Evolutionary conservation across 2,329 filamentous ascomycete genomes (phyloP).

Genomic region (Colletotrichum acutatum): DNA sequence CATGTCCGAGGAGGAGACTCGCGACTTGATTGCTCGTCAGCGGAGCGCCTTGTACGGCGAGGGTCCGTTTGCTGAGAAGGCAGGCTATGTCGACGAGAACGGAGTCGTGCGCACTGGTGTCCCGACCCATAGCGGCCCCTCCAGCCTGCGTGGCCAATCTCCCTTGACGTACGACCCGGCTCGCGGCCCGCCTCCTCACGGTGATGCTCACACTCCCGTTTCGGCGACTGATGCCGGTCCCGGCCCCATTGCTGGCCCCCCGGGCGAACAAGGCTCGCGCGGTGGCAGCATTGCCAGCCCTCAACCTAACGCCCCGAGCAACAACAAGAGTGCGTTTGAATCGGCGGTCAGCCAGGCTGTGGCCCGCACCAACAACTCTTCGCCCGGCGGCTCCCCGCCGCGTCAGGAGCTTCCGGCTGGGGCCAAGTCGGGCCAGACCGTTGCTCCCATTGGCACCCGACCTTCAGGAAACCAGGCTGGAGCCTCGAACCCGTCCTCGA

Average conservation of each 20-base stretch:
- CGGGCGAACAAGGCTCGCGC: slow-evolving; percentile 70
- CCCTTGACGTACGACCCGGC: slow-evolving; percentile 77
- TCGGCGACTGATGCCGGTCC: slow-evolving; percentile 49
- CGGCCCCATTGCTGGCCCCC: slow-evolving; percentile 59
- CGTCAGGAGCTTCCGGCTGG: slow-evolving; percentile 69
- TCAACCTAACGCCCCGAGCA: slow-evolving; percentile 71
- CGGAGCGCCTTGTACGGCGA: slow-evolving; percentile 94
- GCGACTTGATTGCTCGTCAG: slow-evolving; percentile 95
- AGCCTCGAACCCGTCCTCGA: slow-evolving; percentile 62
- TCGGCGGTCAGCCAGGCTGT: slow-evolving; percentile 74
- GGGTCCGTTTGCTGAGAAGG: slow-evolving; percentile 73
- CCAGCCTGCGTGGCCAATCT: slow-evolving; percentile 78
- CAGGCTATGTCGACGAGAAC: slow-evolving; percentile 75
- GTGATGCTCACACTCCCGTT: slow-evolving; percentile 57
- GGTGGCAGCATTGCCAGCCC: slow-evolving; percentile 90
- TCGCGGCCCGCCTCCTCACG: slow-evolving; percentile 57
- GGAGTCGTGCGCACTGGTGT: slow-evolving; percentile 71
- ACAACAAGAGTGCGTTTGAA: slow-evolving; percentile 68
- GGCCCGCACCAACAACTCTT: slow-evolving; percentile 85
- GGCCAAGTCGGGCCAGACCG: slow-evolving; percentile 68
- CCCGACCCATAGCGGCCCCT: slow-evolving; percentile 72
- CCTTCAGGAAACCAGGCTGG: slow-evolving; percentile 70
- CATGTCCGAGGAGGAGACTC: slow-evolving; percentile 95
- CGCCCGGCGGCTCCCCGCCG: slow-evolving; percentile 82
- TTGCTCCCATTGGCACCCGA: slow-evolving; percentile 94